Conservation (phyloP, 2,329 filamentous ascomycete species). For the Xylaria arbuscula region DNA sequence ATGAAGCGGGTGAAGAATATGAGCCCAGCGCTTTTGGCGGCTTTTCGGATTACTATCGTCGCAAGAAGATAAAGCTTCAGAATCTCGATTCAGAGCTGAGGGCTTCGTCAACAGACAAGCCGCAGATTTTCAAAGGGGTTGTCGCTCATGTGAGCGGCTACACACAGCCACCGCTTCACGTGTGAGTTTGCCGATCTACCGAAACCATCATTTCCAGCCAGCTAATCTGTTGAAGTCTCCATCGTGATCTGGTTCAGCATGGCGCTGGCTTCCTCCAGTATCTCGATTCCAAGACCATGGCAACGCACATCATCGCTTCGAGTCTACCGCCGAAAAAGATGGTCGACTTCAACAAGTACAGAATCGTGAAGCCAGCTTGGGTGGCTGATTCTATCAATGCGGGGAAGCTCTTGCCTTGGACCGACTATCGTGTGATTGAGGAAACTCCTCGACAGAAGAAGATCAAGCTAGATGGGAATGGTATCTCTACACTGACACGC, state of each 20-base stretch:
- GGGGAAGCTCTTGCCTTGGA: constrained; percentile 86
- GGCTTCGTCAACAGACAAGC: constrained; percentile 73
- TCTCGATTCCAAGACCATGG: constrained; percentile 91
- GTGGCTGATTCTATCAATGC: constrained; percentile 88
- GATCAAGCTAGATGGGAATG: constrained; percentile 70
- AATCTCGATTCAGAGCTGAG: constrained; percentile 89
- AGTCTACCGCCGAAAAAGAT: constrained; percentile 91
- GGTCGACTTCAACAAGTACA: constrained; percentile 86
- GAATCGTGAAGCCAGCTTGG: constrained; percentile 95
- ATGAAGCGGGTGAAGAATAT: constrained; percentile 92
- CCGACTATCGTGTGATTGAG: constrained; percentile 83
- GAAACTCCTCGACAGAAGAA: constrained; percentile 86
- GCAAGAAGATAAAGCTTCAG: constrained; percentile 97
- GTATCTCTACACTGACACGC: constrained; percentile 73
- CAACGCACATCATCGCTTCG: constrained; percentile 95
- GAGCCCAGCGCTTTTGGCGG: constrained; percentile 86
- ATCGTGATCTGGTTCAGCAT: constrained; percentile 87
- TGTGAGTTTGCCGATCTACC: constrained; percentile 57
- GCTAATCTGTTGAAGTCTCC: constrained; percentile 63
- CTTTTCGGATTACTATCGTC: constrained; percentile 89
- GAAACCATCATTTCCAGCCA: background rate
- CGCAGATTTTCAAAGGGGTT: constrained; percentile 88
- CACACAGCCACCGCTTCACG: constrained; percentile 90
- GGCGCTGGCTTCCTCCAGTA: constrained; percentile 97
- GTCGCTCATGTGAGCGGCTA: constrained; percentile 95